phyloP scores from a whole-genome alignment of 306 rosid genomes.

The Begonia fuchsioides region DNA sequence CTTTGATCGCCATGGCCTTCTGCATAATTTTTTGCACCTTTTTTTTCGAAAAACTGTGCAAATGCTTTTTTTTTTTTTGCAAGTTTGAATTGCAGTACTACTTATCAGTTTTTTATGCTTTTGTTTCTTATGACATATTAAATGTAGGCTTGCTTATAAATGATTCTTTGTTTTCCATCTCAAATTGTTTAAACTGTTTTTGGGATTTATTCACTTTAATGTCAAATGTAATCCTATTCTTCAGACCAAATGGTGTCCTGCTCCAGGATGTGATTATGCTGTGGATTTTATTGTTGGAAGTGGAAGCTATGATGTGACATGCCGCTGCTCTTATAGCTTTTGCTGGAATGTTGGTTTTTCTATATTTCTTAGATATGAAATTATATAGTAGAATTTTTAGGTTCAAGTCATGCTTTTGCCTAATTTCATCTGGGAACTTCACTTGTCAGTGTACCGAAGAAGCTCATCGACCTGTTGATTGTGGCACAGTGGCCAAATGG shows the following conservation, averaged over 20 bases:
- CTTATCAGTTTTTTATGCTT: no score
- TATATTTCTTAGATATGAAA: background rate
- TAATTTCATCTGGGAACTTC: conserved; percentile 5
- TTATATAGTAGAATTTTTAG: background rate
- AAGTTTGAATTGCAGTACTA: no score
- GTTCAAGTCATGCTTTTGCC: background rate
- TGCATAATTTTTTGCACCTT: no score
- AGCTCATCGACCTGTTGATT: conserved; percentile 96
- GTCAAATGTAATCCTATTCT: conserved; percentile 5
- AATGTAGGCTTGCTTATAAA: background rate
- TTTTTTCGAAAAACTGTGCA: no score
- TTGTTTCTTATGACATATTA: background rate
- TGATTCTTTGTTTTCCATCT: background rate
- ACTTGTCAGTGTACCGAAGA: conserved; percentile 69
- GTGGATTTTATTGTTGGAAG: conserved; percentile 76
- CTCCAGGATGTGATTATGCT: conserved; percentile 88
- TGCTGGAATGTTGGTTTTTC: conserved; percentile 69
- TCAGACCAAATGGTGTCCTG: conserved; percentile 92
- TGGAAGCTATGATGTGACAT: conserved; percentile 82
- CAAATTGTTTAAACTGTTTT: conserved; percentile 2
- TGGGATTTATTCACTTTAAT: background rate
- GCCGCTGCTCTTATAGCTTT: conserved; percentile 77
- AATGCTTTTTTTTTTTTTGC: no score
- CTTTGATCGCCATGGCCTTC: no score
- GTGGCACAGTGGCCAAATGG: conserved; percentile 91